Evolutionary conservation across 495 filamentous ascomycete genomes (phyloP).

Genomic region (Immersiella caudata): DNA sequence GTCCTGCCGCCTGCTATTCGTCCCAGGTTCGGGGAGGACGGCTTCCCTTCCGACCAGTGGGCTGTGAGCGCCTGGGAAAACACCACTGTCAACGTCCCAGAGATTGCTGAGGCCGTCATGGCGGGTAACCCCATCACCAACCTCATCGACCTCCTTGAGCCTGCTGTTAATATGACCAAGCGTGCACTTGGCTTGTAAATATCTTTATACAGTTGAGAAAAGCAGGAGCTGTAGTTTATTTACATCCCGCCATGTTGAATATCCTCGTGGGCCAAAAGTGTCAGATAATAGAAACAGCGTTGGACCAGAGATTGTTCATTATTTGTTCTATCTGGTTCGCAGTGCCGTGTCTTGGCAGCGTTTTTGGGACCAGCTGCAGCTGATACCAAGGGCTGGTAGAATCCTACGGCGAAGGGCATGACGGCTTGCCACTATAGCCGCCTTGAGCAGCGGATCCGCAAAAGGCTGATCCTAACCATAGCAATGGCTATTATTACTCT

Average conservation of each 20-base stretch:
- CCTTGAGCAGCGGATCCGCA: background rate
- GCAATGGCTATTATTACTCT: background rate
- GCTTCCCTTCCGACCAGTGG: constrained; percentile 6
- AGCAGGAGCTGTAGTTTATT: background rate
- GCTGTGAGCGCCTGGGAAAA: constrained; percentile 10
- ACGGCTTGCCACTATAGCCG: background rate
- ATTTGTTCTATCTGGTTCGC: background rate
- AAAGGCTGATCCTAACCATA: background rate
- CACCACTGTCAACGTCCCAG: background rate
- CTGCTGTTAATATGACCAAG: background rate
- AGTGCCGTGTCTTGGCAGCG: background rate
- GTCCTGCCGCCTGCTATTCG: constrained; percentile 33
- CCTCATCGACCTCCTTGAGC: background rate
- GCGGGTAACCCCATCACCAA: background rate
- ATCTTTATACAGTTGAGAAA: too few species aligned
- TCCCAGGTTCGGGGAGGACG: background rate
- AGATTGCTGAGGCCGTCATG: constrained; percentile 4
- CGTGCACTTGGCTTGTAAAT: background rate
- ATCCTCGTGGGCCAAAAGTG: background rate
- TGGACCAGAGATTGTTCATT: background rate
- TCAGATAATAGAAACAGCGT: background rate
- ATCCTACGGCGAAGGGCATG: too few species aligned
- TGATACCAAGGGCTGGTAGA: background rate
- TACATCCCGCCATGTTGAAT: background rate
- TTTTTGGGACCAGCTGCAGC: too few species aligned